Evolutionary conservation across 768 basidiomycete species (phyloP), one percentile per base, ranked within the genome.

Genomic region (Trametes cubensis): DNA sequence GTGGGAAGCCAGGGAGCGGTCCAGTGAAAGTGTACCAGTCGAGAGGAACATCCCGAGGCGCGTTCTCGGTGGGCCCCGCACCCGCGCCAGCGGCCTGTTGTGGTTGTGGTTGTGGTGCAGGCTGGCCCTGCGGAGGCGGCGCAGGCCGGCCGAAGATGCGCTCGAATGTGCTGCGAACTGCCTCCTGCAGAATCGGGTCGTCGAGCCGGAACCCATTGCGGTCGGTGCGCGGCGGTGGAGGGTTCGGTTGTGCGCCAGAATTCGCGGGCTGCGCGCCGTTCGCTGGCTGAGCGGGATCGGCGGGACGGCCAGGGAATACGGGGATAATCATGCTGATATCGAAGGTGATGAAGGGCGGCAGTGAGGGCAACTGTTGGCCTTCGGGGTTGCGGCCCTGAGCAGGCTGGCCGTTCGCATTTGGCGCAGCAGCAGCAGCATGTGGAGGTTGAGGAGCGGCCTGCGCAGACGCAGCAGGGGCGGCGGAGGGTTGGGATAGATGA

Each of bases 281-380:
- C 5, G 55, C 44, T 15, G 48, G 49, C 44, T 54, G 42, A 20
- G 54, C 50, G 34, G 63, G 20, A 28, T 40, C 52, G n/a, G 54
- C 52, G 23, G 41, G 61, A 3, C 55, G 57, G 42, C 62, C 62
- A 34, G 55, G 58, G 25, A 60, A 55, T 5, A 66, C 41, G 14
- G 69, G 69, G 52, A 68, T 54, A 55, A 70, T 44, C 61, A 70
- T 62, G 48, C 64, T 67, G 28, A 70, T 60, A 26, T 70, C 69
- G 61, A 67, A 62, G n/a, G 57, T 49, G 44, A 70, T 54, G 44
- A 70, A 55, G 4, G 66, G 65, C 18, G 63, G 54, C 14, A 62
- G 48, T 6, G 50, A 50, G 18, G 21, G 39, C 28, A 51, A 47
- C 23, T 58, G 51, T 4, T 55, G 57, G 4, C 56, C 55, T 7